Percentiles rank a stretch among this genome's conserved stretches.
These are phyloP conservation scores for Phlyctochytrium arcticum DNA, from an alignment of 192 early-diverging fungal genomes.

Conservation along the genomic window DNA sequence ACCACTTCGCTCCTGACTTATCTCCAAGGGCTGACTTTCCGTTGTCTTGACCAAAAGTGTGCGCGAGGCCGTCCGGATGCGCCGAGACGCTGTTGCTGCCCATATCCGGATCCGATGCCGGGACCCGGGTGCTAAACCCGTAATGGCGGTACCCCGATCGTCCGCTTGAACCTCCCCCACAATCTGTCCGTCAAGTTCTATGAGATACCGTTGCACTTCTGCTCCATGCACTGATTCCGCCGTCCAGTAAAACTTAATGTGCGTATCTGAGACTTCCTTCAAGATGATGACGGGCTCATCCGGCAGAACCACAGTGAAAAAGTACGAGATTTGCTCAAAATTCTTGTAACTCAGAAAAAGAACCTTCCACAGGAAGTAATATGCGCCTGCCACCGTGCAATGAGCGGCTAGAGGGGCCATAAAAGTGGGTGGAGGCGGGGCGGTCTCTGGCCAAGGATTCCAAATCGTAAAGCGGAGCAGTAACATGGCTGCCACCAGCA, in stretches of 20 bases:
- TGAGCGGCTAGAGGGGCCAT: constrained; percentile 36
- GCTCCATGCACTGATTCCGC: background rate
- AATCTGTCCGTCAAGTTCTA: constrained; percentile 38
- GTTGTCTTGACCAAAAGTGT: constrained; percentile 23
- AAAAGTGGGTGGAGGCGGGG: constrained; percentile 32
- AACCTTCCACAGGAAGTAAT: constrained; percentile 26
- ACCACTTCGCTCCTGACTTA: too few species aligned
- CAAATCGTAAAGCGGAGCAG: constrained; percentile 40
- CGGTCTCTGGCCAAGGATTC: constrained; percentile 24
- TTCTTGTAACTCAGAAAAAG: constrained; percentile 12
- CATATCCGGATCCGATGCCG: constrained; percentile 34
- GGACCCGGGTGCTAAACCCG: constrained; percentile 10
- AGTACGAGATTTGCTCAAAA: constrained; percentile 27
- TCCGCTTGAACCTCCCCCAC: constrained; percentile 26
- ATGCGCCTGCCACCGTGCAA: constrained; percentile 27
- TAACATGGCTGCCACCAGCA: constrained; percentile 27
- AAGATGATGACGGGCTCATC: constrained; percentile 20
- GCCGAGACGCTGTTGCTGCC: constrained; percentile 28
- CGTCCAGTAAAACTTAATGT: constrained; percentile 27
- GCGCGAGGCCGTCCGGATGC: constrained; percentile 23
- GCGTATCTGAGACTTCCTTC: constrained; percentile 20
- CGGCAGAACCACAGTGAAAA: constrained; percentile 33
- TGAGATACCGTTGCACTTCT: constrained; percentile 12
- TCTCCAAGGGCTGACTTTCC: too few species aligned
- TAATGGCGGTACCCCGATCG: constrained; percentile 28